Conservation (phyloP, 202 grass and related monocot species). For the Saccharum hybrid region DNA sequence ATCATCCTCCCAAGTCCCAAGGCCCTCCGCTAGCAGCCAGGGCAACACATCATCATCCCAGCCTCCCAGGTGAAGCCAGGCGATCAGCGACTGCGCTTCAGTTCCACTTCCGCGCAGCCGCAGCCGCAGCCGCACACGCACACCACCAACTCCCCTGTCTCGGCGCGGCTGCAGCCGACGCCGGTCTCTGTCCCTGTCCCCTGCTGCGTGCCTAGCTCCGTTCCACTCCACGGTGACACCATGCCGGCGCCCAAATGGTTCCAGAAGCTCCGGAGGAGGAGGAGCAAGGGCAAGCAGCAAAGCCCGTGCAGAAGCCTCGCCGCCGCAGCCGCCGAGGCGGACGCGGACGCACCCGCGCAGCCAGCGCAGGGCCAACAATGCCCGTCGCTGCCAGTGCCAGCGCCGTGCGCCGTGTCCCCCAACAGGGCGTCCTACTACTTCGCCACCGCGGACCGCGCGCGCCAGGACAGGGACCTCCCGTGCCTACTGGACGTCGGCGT, state of each 20-base stretch:
- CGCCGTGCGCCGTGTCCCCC: conserved; percentile 34
- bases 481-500: conserved; percentile 37
- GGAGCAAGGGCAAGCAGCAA: conserved; percentile 34
- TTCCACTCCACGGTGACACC: conserved; percentile 24
- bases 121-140: not conserved
- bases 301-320: not conserved
- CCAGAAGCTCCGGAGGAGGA: conserved; percentile 55
- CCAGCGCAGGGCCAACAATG: not conserved
- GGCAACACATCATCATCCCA: not conserved
- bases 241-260: conserved; percentile 58
- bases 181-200: conserved; percentile 1
- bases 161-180: conserved; percentile 2
- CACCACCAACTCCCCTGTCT: conserved; percentile 25
- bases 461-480: conserved; percentile 44
- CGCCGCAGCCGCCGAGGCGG: not conserved
- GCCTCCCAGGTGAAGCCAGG: not conserved
- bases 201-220: not conserved
- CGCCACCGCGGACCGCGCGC: conserved; percentile 58
- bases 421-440: conserved; percentile 92
- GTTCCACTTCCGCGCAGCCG: no score
- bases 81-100: no score
- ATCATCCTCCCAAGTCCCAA: not conserved
- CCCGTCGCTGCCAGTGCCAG: not conserved
- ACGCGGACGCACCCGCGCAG: not conserved
- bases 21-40: not conserved